phyloP scores from a whole-genome alignment of 225 moss, liverwort and hornwort species.

The Pseudisothecium myosuroides region DNA sequence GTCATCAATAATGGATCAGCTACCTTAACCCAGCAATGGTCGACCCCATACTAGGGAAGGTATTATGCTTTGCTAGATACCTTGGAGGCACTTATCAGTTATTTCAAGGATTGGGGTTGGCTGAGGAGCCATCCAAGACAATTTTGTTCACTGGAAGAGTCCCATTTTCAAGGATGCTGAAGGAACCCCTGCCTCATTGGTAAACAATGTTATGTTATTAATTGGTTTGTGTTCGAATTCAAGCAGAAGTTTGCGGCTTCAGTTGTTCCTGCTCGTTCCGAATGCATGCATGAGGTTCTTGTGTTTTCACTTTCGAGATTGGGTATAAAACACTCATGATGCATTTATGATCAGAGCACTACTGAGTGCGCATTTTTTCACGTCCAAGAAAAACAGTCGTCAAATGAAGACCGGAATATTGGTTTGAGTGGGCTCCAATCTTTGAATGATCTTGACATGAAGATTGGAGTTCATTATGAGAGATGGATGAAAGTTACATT shows the following conservation, averaged over 20 bases:
- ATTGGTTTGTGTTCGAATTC: not conserved
- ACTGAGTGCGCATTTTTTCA: not conserved
- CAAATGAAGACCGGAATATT: not conserved
- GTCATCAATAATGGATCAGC: too few species aligned
- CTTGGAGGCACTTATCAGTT: too few species aligned
- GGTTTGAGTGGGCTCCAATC: not conserved
- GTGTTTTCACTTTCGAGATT: not conserved
- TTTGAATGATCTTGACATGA: not conserved
- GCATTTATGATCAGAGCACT: not conserved
- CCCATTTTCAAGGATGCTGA: too few species aligned
- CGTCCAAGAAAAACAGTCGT: not conserved
- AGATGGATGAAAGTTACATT: not conserved
- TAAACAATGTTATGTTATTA: too few species aligned
- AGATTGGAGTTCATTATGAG: not conserved
- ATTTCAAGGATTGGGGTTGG: too few species aligned
- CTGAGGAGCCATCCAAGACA: too few species aligned
- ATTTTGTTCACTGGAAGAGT: too few species aligned
- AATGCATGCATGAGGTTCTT: not conserved
- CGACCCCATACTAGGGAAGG: too few species aligned
- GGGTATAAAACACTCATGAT: not conserved
- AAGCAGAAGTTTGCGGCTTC: too few species aligned
- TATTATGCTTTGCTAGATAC: too few species aligned
- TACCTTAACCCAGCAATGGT: too few species aligned
- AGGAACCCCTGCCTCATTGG: too few species aligned
- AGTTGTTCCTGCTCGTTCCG: accelerated